phyloP scores from a whole-genome alignment of 1,284 basidiomycete genomes.

The Prillingera fragicola region DNA sequence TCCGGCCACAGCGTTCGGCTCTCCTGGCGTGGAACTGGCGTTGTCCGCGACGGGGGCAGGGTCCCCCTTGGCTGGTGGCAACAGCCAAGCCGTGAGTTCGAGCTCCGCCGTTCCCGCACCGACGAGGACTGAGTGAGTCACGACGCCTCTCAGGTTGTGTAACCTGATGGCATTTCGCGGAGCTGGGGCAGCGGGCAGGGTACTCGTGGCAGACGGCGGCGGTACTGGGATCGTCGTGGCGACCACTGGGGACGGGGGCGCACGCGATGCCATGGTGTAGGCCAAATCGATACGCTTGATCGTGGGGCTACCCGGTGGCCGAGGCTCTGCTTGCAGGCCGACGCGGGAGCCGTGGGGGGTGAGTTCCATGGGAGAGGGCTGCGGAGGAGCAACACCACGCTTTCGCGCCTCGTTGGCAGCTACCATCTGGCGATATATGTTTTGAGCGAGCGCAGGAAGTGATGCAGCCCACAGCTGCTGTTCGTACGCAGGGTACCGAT shows the following conservation, averaged over 20 bases:
- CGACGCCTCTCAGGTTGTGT: constrained; percentile 38
- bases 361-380: not conserved
- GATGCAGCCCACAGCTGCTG: constrained; percentile 38
- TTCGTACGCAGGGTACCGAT: constrained; percentile 38
- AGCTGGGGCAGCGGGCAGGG: not conserved
- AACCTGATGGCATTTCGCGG: constrained; percentile 29
- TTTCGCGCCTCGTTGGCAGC: constrained; percentile 32
- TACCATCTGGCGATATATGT: constrained; percentile 32
- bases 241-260: not conserved
- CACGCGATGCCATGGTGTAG: constrained; percentile 1
- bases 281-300: constrained; percentile 18
- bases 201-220: not conserved
- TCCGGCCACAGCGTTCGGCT: constrained; percentile 3
- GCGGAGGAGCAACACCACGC: constrained; percentile 11
- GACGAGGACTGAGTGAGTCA: constrained; percentile 40
- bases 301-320: not conserved
- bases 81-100: constrained; percentile 38
- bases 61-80: not conserved
- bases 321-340: not conserved
- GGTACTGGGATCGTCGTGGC: not conserved
- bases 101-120: constrained; percentile 29
- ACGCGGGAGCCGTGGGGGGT: not conserved
- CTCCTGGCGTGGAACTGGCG: constrained; percentile 1
- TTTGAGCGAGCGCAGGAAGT: constrained; percentile 28
- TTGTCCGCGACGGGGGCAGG: not conserved